Percentiles rank a stretch among this genome's conserved stretches.
These are phyloP conservation scores for Gomphus sp. DNA, from an alignment of 1,284 basidiomycete species.

Conservation along the genomic window DNA sequence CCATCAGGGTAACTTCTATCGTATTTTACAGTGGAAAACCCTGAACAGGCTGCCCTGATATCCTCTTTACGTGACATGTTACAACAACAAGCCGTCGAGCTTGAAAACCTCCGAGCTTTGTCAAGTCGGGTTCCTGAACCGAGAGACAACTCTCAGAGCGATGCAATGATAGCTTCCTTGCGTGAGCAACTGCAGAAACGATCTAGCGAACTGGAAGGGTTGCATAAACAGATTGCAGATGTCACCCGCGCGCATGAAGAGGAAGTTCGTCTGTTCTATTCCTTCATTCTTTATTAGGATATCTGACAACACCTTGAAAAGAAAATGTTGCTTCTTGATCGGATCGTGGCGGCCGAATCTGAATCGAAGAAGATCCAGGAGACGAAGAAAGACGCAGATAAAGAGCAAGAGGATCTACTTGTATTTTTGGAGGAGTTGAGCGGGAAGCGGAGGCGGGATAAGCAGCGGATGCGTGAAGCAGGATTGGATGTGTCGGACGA, in stretches of 20 bases:
- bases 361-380: constrained; percentile 49
- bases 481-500: constrained; percentile 88
- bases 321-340: constrained; percentile 14
- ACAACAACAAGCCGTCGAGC: constrained; percentile 68
- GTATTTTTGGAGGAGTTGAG: constrained; percentile 91
- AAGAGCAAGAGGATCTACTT: constrained; percentile 91
- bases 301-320: neutral
- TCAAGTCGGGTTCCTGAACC: neutral
- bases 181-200: constrained; percentile 75
- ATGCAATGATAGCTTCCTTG: constrained; percentile 75
- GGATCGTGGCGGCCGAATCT: constrained; percentile 32
- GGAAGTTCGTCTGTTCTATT: constrained; percentile 25
- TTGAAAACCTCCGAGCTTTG: constrained; percentile 39
- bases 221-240: constrained; percentile 47
- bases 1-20: neutral
- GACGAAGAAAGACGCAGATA: constrained; percentile 73
- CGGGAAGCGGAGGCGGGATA: constrained; percentile 78
- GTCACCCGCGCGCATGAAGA: constrained; percentile 20
- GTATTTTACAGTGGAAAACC: constrained; percentile 46
- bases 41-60: constrained; percentile 73
- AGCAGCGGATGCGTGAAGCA: constrained; percentile 60
- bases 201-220: constrained; percentile 61
- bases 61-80: constrained; percentile 75
- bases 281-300: neutral
- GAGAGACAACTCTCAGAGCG: constrained; percentile 61